These are phyloP conservation scores for Ceratocystis smalleyi DNA, from an alignment of 2,329 filamentous ascomycete species.

Conservation along the genomic window DNA sequence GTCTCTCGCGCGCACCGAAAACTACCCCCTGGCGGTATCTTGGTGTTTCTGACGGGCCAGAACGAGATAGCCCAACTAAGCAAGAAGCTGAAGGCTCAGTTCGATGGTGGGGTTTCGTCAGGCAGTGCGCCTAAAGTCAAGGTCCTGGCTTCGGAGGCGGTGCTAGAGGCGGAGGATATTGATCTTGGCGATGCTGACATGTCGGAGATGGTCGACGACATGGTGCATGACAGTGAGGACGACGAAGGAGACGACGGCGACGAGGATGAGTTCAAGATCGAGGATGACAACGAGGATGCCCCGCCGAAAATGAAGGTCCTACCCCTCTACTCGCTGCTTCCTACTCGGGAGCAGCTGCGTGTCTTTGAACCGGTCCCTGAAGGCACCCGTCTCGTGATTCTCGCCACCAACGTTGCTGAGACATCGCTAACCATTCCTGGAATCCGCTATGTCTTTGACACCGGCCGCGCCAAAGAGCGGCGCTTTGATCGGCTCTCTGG, in stretches of 20 bases:
- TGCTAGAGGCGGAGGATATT: conserved; percentile 72
- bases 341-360: conserved; percentile 75
- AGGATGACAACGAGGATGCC: conserved; percentile 39
- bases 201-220: conserved; percentile 31
- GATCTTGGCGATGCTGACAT: conserved; percentile 62
- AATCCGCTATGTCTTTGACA: conserved; percentile 90
- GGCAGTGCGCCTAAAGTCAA: conserved; percentile 51
- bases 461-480: conserved; percentile 80
- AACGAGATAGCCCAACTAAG: conserved; percentile 79
- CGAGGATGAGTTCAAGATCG: conserved; percentile 52
- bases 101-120: conserved; percentile 43
- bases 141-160: conserved; percentile 60
- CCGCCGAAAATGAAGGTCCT: conserved; percentile 69
- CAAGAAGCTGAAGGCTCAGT: conserved; percentile 55
- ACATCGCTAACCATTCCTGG: conserved; percentile 94
- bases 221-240: conserved; percentile 42
- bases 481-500: conserved; percentile 76
- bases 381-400: conserved; percentile 66
- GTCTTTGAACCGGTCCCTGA: conserved; percentile 80
- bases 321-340: conserved; percentile 85
- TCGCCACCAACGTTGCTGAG: conserved; percentile 94
- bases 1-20: conserved; percentile 77
- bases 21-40: conserved; percentile 74
- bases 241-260: conserved; percentile 42
- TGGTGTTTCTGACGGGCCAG: conserved; percentile 88